Conservation (phyloP, 208 protist genomes). For the Crithidia brevicula region DNA sequence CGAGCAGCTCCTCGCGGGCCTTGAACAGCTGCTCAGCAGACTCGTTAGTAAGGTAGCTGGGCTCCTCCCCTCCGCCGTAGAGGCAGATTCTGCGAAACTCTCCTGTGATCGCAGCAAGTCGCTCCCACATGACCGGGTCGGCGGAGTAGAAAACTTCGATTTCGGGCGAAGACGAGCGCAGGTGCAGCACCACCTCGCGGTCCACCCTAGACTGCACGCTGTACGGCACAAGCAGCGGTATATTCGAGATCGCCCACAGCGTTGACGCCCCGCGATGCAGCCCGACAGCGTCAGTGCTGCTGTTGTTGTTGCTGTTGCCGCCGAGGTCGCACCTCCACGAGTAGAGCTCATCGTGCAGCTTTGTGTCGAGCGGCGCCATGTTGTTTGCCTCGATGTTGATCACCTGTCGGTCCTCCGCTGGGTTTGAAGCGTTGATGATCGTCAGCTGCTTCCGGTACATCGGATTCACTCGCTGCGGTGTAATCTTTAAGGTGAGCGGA, state of each 20-base stretch:
- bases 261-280: slow-evolving; percentile 11
- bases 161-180: slow-evolving; percentile 59
- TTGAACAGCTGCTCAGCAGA: slow-evolving; percentile 26
- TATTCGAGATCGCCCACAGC: slow-evolving; percentile 66
- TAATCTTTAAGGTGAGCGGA: slow-evolving; percentile 74
- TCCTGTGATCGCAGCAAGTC: slow-evolving; percentile 41
- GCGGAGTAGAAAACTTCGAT: slow-evolving; percentile 68
- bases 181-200: slow-evolving; percentile 48
- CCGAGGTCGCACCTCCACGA: slow-evolving; percentile 60
- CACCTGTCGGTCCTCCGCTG: slow-evolving; percentile 73
- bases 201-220: slow-evolving; percentile 63
- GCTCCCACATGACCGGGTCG: slow-evolving; percentile 29
- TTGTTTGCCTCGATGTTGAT: slow-evolving; percentile 91
- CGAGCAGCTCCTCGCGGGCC: slow-evolving; percentile 47
- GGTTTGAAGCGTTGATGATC: slow-evolving; percentile 79
- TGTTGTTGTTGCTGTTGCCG: slow-evolving; percentile 15
- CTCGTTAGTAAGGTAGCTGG: slow-evolving; percentile 28
- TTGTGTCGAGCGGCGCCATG: slow-evolving; percentile 79
- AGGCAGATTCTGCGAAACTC: slow-evolving; percentile 57
- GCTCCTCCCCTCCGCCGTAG: slow-evolving; percentile 45
- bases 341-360: slow-evolving; percentile 86
- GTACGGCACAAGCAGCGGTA: slow-evolving; percentile 84
- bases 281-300: slow-evolving; percentile 12
- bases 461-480: slow-evolving; percentile 85
- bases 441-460: slow-evolving; percentile 87